Percentiles rank a stretch among this genome's conserved stretches.
phyloP scores from a whole-genome alignment of 164 flowering plant genomes.

The Chimonanthus praecox region DNA sequence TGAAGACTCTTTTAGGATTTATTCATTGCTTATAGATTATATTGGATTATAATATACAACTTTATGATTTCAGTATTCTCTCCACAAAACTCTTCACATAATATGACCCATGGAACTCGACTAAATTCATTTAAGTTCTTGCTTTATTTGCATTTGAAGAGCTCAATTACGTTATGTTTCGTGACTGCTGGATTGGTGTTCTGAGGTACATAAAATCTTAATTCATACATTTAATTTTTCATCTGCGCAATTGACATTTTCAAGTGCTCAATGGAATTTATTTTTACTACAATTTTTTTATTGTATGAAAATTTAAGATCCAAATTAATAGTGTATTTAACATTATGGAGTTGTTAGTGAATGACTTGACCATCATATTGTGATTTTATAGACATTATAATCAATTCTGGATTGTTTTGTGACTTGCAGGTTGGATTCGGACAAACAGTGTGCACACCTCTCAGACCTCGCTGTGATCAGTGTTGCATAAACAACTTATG shows the following conservation, averaged over 20 bases:
- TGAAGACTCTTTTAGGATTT: not conserved
- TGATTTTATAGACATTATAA: not conserved
- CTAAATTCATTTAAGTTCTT: not conserved
- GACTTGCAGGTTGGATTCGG: slow-evolving; percentile 86
- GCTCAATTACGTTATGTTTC: not conserved
- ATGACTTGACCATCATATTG: not conserved
- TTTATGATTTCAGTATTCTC: not conserved
- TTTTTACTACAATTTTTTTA: too few species aligned
- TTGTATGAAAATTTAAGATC: too few species aligned
- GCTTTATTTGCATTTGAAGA: not conserved
- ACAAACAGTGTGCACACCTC: slow-evolving; percentile 87
- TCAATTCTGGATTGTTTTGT: not conserved
- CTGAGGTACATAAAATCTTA: not conserved
- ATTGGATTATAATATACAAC: too few species aligned
- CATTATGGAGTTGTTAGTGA: not conserved
- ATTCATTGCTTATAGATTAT: not conserved
- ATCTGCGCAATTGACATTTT: not conserved
- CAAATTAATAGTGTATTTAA: too few species aligned
- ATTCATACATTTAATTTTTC: not conserved
- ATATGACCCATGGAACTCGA: not conserved
- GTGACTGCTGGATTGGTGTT: not conserved
- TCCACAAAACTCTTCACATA: not conserved
- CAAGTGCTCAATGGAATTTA: not conserved
- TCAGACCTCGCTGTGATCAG: slow-evolving; percentile 72
- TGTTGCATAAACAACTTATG: slow-evolving; percentile 61